Conservation (phyloP, 257 asterid species). For the Echites panduratus region DNA sequence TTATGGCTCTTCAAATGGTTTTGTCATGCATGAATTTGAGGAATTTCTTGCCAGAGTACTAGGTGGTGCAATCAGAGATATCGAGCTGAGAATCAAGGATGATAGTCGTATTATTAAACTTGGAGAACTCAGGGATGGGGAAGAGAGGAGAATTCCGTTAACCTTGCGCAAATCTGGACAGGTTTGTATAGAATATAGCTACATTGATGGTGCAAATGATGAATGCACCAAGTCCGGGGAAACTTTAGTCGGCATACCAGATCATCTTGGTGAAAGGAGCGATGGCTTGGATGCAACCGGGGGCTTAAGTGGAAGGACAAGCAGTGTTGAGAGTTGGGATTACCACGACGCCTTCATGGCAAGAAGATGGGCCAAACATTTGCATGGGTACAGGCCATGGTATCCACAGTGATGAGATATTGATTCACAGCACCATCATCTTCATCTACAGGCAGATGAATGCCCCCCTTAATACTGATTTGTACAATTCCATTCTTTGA, state of each 20-base stretch:
- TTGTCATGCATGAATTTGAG: slow-evolving; percentile 76
- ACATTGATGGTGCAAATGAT: slow-evolving; percentile 50
- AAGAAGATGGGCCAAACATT: slow-evolving; percentile 95
- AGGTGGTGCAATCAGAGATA: slow-evolving; percentile 63
- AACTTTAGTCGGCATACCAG: slow-evolving; percentile 37
- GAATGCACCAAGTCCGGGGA: slow-evolving; percentile 52
- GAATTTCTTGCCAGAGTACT: slow-evolving; percentile 63
- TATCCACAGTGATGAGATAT: neutral
- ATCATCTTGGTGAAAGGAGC: slow-evolving; percentile 29
- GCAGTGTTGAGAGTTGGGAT: slow-evolving; percentile 79
- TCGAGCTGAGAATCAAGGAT: slow-evolving; percentile 57
- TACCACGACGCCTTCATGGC: slow-evolving; percentile 87
- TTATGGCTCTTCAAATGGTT: slow-evolving; percentile 52
- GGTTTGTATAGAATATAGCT: slow-evolving; percentile 61
- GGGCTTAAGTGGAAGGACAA: slow-evolving; percentile 47
- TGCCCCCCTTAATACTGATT: neutral
- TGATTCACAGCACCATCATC: neutral
- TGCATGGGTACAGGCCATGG: slow-evolving; percentile 69
- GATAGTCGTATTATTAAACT: slow-evolving; percentile 47
- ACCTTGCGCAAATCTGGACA: slow-evolving; percentile 36
- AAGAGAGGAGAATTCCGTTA: slow-evolving; percentile 73
- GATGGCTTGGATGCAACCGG: slow-evolving; percentile 25
- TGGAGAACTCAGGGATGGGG: slow-evolving; percentile 75
- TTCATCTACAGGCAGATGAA: neutral
- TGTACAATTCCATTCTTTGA: slow-evolving; percentile 7